These are phyloP conservation scores for Phaeodactylum tricornutum DNA, from an alignment of 108 stramenopile genomes.

Conservation along the genomic window DNA sequence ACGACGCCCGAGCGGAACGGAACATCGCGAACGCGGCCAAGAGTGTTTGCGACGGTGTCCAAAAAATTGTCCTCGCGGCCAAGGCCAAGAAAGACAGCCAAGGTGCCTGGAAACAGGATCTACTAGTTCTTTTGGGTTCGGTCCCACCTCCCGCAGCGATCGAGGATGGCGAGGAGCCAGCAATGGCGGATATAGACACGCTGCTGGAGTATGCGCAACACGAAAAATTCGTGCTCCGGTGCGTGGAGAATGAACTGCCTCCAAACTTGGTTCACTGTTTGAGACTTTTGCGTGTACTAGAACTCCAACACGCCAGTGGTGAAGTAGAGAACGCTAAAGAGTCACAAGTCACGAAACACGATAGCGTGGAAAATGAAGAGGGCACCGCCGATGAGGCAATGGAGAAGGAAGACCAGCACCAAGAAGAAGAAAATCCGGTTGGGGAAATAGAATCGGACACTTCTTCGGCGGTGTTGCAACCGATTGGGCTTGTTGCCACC, in stretches of 20 bases:
- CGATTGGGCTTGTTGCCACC: conserved; percentile 47
- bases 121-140: conserved; percentile 54
- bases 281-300: conserved; percentile 83
- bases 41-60: conserved; percentile 67
- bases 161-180: neutral
- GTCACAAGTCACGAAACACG: conserved; percentile 2
- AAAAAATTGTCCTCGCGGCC: conserved; percentile 73
- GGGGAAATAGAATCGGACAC: conserved; percentile 11
- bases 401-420: conserved; percentile 13
- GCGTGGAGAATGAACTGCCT: conserved; percentile 89
- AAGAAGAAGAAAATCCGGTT: conserved; percentile 9
- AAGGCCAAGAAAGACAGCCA: conserved; percentile 25
- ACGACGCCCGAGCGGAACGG: conserved; percentile 39
- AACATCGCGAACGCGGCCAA: conserved; percentile 58
- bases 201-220: conserved; percentile 54
- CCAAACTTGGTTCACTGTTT: conserved; percentile 94
- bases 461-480: conserved; percentile 16
- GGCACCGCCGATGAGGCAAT: neutral
- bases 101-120: conserved; percentile 57
- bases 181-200: conserved; percentile 50
- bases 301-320: conserved; percentile 82
- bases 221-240: conserved; percentile 77
- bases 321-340: conserved; percentile 16
- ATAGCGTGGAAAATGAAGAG: neutral
- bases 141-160: neutral